Conservation (phyloP, 345 rosid genomes). For the Draba incana region DNA sequence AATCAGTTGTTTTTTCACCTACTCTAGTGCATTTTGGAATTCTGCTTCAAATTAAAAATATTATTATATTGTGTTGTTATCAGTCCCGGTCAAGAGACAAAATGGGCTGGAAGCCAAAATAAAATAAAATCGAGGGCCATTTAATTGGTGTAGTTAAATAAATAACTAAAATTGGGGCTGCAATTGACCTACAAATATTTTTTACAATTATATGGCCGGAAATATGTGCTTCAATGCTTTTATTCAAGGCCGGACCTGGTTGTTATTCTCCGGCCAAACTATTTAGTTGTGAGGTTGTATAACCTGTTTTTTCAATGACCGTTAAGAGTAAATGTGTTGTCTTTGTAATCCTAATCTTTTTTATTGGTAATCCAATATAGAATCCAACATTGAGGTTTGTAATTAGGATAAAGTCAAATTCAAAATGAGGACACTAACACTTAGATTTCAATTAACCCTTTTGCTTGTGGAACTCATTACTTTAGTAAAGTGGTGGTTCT, state of each 20-base stretch:
- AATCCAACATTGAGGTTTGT: constrained; percentile 25
- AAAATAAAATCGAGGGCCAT: no score
- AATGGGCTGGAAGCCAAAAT: no score
- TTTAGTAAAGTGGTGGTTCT: constrained; percentile 22
- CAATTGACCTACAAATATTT: no score
- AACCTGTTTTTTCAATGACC: background rate
- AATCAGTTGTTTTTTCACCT: background rate
- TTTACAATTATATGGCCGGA: no score
- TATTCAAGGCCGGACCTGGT: no score
- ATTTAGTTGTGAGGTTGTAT: background rate
- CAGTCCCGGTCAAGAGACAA: no score
- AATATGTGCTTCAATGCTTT: no score
- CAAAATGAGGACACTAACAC: constrained; percentile 6
- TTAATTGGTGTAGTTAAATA: no score
- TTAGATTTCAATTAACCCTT: constrained; percentile 16
- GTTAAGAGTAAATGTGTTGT: background rate
- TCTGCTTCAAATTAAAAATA: no score
- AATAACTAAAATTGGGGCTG: no score
- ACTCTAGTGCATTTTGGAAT: background rate
- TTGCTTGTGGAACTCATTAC: constrained; percentile 18
- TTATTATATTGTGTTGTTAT: background rate
- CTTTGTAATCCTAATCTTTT: background rate
- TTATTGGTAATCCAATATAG: constrained; percentile 19
- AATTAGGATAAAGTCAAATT: constrained; percentile 2
- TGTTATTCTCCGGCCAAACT: background rate